A percentile compares a stretch with the other conserved stretches of the same genome.
These are phyloP conservation scores for Abortiporus biennis DNA, from an alignment of 1,284 basidiomycete genomes.

Conservation along the genomic window DNA sequence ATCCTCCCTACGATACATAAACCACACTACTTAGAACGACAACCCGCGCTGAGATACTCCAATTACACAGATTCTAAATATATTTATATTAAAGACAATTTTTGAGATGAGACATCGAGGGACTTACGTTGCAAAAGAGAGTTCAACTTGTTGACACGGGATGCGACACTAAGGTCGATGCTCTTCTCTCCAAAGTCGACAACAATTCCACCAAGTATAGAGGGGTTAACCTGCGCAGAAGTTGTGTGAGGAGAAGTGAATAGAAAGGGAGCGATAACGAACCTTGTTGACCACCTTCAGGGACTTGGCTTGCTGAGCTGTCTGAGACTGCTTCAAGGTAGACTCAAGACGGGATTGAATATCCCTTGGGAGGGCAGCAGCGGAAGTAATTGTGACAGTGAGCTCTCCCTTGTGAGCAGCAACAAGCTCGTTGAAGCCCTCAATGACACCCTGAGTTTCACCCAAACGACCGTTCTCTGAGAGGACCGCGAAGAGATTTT, in stretches of 20 bases:
- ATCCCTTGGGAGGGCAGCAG: slow-evolving; percentile 71
- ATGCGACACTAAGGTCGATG: slow-evolving; percentile 91
- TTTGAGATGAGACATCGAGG: background rate
- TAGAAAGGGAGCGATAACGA: slow-evolving; percentile 13
- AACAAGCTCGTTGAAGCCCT: slow-evolving; percentile 89
- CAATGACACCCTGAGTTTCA: slow-evolving; percentile 83
- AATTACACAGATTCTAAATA: slow-evolving; percentile 31
- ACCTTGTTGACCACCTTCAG: slow-evolving; percentile 89
- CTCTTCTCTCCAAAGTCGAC: slow-evolving; percentile 99
- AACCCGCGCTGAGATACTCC: background rate
- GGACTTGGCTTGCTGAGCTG: slow-evolving; percentile 79
- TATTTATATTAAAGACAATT: slow-evolving; percentile 9
- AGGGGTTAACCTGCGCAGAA: slow-evolving; percentile 70
- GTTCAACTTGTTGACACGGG: slow-evolving; percentile 94
- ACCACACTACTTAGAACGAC: slow-evolving; percentile 3
- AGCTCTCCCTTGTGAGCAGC: slow-evolving; percentile 91
- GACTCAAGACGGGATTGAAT: slow-evolving; percentile 73
- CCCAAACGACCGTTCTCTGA: slow-evolving; percentile 91
- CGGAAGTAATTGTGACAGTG: slow-evolving; percentile 89
- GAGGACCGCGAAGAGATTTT: slow-evolving; percentile 89
- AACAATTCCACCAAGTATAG: slow-evolving; percentile 83
- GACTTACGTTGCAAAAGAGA: slow-evolving; percentile 72
- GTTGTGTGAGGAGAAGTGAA: slow-evolving; percentile 1
- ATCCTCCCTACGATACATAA: background rate
- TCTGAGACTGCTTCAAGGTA: slow-evolving; percentile 78